These are phyloP conservation scores for Wickerhamomyces xylosicus DNA, from an alignment of 805 yeast species.

Conservation along the genomic window DNA sequence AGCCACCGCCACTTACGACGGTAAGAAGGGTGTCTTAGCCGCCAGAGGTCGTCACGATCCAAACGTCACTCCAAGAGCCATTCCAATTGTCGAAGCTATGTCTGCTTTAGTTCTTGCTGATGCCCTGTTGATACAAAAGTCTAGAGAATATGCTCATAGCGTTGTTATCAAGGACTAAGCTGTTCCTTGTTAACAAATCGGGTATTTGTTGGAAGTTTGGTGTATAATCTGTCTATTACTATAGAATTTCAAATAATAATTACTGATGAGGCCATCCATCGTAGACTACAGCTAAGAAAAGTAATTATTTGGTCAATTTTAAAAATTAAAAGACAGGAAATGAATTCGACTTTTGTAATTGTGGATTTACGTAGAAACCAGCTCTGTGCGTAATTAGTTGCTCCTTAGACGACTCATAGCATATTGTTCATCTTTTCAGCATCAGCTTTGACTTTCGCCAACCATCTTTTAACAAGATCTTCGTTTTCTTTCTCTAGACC, in stretches of 20 bases:
- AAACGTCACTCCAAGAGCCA: slow-evolving; percentile 95
- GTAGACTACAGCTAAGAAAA: too few relatives aligned
- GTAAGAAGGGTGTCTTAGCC: slow-evolving; percentile 76
- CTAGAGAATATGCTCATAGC: slow-evolving; percentile 52
- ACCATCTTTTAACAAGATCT: slow-evolving; percentile 45
- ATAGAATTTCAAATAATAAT: too few relatives aligned
- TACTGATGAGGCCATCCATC: too few relatives aligned
- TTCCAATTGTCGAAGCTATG: slow-evolving; percentile 98
- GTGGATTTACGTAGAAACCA: too few relatives aligned
- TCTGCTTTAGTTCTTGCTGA: slow-evolving; percentile 91
- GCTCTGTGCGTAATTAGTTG: too few relatives aligned
- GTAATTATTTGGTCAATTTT: too few relatives aligned
- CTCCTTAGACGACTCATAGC: slow-evolving; percentile 1
- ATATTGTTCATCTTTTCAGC: slow-evolving; percentile 42
- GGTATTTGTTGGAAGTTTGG: neutral
- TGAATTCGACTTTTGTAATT: too few relatives aligned
- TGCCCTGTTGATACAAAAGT: slow-evolving; percentile 71
- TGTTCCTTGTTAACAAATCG: neutral
- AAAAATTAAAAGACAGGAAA: too few relatives aligned
- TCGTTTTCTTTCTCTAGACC: slow-evolving; percentile 38
- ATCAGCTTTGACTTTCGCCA: slow-evolving; percentile 44
- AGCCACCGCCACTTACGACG: slow-evolving; percentile 79
- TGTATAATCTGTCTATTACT: neutral
- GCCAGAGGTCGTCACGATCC: slow-evolving; percentile 99
- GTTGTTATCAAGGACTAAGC: slow-evolving; percentile 14